Percentiles rank a stretch among this genome's conserved stretches.
phyloP scores from a whole-genome alignment of 148 eudicot genomes.

The Linanthus parryae region DNA sequence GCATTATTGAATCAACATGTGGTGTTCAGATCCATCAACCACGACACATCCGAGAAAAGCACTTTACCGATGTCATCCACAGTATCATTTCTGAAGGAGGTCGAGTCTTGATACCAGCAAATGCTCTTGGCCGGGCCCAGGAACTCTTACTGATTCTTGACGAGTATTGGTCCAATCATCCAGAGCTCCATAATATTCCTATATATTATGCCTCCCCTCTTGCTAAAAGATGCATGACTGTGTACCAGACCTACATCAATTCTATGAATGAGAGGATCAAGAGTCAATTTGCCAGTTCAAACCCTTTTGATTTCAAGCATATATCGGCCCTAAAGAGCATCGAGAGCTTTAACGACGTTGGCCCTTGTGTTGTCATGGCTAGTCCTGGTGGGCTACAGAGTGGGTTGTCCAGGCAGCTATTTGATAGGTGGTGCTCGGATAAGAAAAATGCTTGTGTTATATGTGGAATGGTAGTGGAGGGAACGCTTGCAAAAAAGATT shows the following conservation, averaged over 20 bases:
- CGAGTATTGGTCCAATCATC: conserved; percentile 91
- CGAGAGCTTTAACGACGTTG: conserved; percentile 69
- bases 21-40: conserved; percentile 89
- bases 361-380: conserved; percentile 92
- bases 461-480: conserved; percentile 87
- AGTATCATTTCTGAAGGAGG: conserved; percentile 73
- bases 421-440: conserved; percentile 84
- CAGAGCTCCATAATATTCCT: conserved; percentile 78
- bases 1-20: conserved; percentile 87
- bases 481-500: conserved; percentile 77
- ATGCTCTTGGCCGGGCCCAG: conserved; percentile 92
- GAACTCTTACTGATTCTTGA: conserved; percentile 85
- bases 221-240: conserved; percentile 87
- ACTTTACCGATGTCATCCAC: conserved; percentile 83
- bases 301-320: conserved; percentile 89
- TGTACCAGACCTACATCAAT: conserved; percentile 87
- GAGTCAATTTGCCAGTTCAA: conserved; percentile 69
- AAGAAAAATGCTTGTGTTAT: conserved; percentile 83
- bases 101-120: conserved; percentile 88
- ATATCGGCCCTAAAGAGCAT: conserved; percentile 69
- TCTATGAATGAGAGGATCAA: conserved; percentile 89
- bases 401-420: conserved; percentile 84
- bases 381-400: conserved; percentile 84
- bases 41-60: conserved; percentile 71
- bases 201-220: conserved; percentile 93